Evolutionary conservation across 371 early-diverging fungal species (phyloP).

Genomic region (Synchytrium microbalum): DNA sequence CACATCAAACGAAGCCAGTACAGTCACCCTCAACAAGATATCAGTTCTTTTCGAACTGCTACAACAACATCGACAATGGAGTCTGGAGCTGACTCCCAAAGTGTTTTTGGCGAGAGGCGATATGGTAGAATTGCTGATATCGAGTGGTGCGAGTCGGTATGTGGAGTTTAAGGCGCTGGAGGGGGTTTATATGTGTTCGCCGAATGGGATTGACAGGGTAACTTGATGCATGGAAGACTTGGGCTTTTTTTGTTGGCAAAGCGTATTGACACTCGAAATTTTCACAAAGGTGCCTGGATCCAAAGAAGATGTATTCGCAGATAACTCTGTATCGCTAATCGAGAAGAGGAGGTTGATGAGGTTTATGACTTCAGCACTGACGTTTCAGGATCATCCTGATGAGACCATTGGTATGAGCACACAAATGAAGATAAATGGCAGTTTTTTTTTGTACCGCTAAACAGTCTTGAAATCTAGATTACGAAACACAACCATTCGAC

Average conservation of each 20-base stretch:
- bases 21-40: not conserved
- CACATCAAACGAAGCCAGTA: not conserved
- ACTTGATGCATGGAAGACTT: not conserved
- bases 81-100: conserved; percentile 74
- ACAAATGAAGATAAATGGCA: not conserved
- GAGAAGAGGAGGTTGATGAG: conserved; percentile 88
- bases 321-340: conserved; percentile 58
- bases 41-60: not conserved
- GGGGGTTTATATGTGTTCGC: conserved; percentile 49
- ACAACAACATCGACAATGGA: conserved; percentile 47
- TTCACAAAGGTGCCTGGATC: conserved; percentile 70
- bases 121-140: conserved; percentile 66
- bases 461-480: conserved; percentile 24
- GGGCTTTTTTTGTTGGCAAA: not conserved
- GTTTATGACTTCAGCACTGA: conserved; percentile 64
- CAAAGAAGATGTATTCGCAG: conserved; percentile 87
- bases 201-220: conserved; percentile 22
- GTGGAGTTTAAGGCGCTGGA: conserved; percentile 83
- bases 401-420: not conserved
- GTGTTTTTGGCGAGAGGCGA: conserved; percentile 62
- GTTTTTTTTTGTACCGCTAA: conserved; percentile 10
- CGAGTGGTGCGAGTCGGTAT: conserved; percentile 75
- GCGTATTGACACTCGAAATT: not conserved
- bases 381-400: conserved; percentile 10
- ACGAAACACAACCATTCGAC: conserved; percentile 34